Evolutionary conservation across 2,329 filamentous ascomycete genomes (phyloP), one percentile per base, ranked within the genome.

Genomic region (Drechslera avenae): DNA sequence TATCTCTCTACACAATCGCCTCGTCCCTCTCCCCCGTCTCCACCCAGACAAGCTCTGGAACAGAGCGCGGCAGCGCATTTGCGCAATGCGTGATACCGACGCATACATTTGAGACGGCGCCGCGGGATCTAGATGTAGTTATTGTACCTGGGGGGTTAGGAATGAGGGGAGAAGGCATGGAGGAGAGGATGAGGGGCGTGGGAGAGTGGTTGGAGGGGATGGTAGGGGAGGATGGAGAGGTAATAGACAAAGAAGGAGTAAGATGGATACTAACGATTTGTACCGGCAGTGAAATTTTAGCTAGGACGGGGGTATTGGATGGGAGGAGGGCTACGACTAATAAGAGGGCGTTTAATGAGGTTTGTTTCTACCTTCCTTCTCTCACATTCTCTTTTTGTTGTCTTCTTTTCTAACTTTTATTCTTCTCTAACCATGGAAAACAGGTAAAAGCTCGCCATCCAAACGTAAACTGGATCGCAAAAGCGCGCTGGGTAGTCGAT

Each of bases 81-180:
- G 66, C 67, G 18, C 71, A 80, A 48, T 59, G 60, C 28, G 65
- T 80, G 32, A 56, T 79, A 3, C 79, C 80, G 3, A 82, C 81
- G 5, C 78, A 81, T 62, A 87, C 84, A 0, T 85, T 85, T 60
- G 75, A 72, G 35, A 69, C 76, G 4, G 75, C 78, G 2, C 80
- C 80, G 0, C 54, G 62, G 1, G 75, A 76, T 4, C 70, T 87
- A 4, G 84, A 88, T 36, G 81, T 88, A 3, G 75, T 90, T 16
- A 68, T 90, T n/a, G 71, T 90, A 6, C 87, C 87, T 0, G 86
- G 87, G 2, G 86, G 87, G 0, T 45, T 73, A 0, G 86, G 86
- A 0, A 75, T 67, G 19, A 48, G 75, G 18, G 60, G 60, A 28
- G 50, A 58, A 6, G 63, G 68, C 3, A 62, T 50, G 12, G 57